A percentile compares a stretch with the other conserved stretches of the same genome.
These are phyloP conservation scores for Amanita muscaria DNA, from an alignment of 768 basidiomycete genomes.

Conservation along the genomic window DNA sequence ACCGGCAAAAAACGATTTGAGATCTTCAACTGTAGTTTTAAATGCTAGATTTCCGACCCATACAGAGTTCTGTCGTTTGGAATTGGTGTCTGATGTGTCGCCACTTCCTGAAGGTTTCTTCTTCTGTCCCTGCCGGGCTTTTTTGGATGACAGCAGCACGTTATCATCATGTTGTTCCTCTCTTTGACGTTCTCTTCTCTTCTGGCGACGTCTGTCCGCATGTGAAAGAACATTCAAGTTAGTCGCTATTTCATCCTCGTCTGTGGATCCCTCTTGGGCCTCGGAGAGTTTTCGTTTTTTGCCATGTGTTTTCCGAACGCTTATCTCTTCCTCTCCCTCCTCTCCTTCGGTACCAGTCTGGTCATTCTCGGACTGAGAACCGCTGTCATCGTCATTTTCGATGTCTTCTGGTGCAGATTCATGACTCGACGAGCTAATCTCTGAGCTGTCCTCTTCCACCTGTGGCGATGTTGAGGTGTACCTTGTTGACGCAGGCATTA, in stretches of 20 bases:
- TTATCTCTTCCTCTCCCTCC: background rate
- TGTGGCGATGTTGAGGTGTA: background rate
- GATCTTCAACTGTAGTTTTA: conserved; percentile 72
- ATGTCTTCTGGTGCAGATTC: background rate
- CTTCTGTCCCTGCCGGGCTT: too few relatives aligned
- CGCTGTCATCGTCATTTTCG: background rate
- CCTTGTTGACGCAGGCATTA: background rate
- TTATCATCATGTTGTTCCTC: conserved; percentile 19
- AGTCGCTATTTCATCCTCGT: background rate
- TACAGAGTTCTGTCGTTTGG: conserved; percentile 73
- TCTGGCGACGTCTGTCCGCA: conserved; percentile 59
- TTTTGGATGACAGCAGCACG: too few relatives aligned
- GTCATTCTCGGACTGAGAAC: background rate
- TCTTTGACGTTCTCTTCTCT: conserved; percentile 32
- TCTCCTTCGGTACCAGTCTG: background rate
- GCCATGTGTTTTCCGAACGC: background rate
- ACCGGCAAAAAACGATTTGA: conserved; percentile 62
- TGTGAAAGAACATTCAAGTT: conserved; percentile 61
- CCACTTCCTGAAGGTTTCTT: conserved; percentile 21
- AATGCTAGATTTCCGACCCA: conserved; percentile 96
- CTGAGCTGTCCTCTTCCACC: background rate
- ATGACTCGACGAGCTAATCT: background rate
- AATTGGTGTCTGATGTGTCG: conserved; percentile 28
- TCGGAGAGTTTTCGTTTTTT: conserved; percentile 4
- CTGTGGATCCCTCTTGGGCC: background rate